A percentile compares a stretch with the other conserved stretches of the same genome.
These are phyloP conservation scores for Saitozyma sp. DNA, from an alignment of 768 basidiomycete species.

Conservation along the genomic window DNA sequence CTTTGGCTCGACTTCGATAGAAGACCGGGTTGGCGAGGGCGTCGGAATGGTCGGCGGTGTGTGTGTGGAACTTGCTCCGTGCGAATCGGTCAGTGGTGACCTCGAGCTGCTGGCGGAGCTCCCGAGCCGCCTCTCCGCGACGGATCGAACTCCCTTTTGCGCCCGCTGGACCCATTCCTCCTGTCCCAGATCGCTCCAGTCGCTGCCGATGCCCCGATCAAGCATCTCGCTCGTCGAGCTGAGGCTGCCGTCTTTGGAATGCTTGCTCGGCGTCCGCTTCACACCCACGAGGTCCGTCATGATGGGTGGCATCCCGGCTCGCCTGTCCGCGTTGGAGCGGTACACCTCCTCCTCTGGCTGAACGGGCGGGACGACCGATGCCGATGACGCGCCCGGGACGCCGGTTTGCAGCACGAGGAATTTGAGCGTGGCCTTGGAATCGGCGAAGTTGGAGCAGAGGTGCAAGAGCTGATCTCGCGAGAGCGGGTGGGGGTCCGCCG, in stretches of 20 bases:
- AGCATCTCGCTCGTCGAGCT: conserved; percentile 42
- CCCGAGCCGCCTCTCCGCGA: conserved; percentile 7
- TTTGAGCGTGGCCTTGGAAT: conserved; percentile 77
- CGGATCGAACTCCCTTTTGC: conserved; percentile 5
- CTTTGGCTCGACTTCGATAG: too few relatives aligned
- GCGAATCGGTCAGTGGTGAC: conserved; percentile 26
- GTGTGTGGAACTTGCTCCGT: too few relatives aligned
- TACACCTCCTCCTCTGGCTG: neutral
- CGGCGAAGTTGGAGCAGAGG: conserved; percentile 71
- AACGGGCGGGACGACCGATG: conserved; percentile 65
- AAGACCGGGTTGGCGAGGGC: too few relatives aligned
- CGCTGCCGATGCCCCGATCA: conserved; percentile 26
- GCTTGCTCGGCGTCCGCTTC: conserved; percentile 24
- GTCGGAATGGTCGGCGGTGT: too few relatives aligned
- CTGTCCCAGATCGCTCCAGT: conserved; percentile 31
- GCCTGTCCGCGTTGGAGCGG: conserved; percentile 15
- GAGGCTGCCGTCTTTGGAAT: conserved; percentile 45
- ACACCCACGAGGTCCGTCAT: conserved; percentile 17
- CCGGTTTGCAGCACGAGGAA: conserved; percentile 69
- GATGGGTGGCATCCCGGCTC: conserved; percentile 26
- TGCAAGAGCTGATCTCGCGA: conserved; percentile 69
- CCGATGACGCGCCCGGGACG: conserved; percentile 57
- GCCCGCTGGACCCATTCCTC: conserved; percentile 10
- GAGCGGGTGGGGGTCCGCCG: conserved; percentile 71
- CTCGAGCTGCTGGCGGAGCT: conserved; percentile 26